These are phyloP conservation scores for Leishmania turanica DNA, from an alignment of 208 protist genomes.

Conservation along the genomic window DNA sequence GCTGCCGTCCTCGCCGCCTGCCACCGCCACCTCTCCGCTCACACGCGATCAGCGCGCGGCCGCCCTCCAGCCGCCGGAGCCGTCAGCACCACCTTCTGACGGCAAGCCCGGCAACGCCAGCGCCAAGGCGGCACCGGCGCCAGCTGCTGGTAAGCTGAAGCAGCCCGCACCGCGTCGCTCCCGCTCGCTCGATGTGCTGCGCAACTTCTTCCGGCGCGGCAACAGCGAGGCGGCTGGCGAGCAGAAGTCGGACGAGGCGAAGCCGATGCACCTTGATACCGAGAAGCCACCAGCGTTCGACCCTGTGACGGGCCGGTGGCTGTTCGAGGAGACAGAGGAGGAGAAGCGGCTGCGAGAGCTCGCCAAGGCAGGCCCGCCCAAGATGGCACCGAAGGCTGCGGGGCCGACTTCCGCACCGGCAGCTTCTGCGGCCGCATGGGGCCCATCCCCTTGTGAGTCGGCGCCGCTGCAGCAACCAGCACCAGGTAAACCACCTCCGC, in stretches of 20 bases:
- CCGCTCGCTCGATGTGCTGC: conserved; percentile 59
- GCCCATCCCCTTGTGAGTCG: background rate
- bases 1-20: background rate
- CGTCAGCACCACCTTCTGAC: background rate
- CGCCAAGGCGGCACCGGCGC: background rate
- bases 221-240: conserved; percentile 26
- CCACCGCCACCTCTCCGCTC: background rate
- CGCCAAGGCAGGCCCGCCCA: conserved; percentile 69
- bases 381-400: conserved; percentile 35
- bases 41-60: conserved; percentile 6
- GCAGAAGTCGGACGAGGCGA: conserved; percentile 67
- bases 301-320: conserved; percentile 68
- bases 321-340: conserved; percentile 85
- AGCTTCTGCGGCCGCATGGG: background rate
- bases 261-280: conserved; percentile 89
- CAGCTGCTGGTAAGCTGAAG: conserved; percentile 2
- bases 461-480: background rate
- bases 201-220: conserved; percentile 53
- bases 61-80: conserved; percentile 13
- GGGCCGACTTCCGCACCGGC: conserved; percentile 6
- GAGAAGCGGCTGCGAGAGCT: conserved; percentile 72
- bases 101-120: background rate
- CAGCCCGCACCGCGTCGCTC: conserved; percentile 39
- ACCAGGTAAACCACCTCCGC: background rate
- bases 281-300: conserved; percentile 80